Conservation (phyloP, 75 land plant species). For the Picea sitchensis region DNA sequence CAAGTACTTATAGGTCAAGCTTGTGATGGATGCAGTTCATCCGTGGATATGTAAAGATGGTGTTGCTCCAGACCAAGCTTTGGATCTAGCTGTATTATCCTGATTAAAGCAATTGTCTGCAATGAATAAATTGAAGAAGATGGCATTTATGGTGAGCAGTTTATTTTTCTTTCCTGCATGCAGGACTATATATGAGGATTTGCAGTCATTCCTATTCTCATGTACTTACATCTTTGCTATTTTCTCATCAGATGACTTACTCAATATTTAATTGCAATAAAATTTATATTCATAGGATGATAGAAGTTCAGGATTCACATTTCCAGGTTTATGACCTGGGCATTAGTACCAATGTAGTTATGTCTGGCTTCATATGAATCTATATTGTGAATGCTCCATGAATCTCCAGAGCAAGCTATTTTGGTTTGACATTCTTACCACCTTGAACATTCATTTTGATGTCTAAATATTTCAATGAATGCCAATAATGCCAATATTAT, state of each 20-base stretch:
- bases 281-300: not conserved
- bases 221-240: not conserved
- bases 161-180: not conserved
- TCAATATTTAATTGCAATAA: not conserved
- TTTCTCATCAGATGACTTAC: not conserved
- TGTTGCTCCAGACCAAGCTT: slow-evolving; percentile 37
- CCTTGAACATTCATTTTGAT: not conserved
- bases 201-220: not conserved
- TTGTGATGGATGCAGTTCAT: slow-evolving; percentile 20
- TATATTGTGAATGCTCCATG: not conserved
- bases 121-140: slow-evolving; percentile 45
- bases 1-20: not conserved
- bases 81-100: slow-evolving; percentile 36
- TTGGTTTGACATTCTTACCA: not conserved
- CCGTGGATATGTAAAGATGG: slow-evolving; percentile 47
- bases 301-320: not conserved
- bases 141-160: slow-evolving; percentile 19
- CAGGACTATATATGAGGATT: not conserved
- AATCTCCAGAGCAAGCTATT: not conserved
- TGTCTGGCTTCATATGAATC: not conserved
- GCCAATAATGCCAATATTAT: not conserved
- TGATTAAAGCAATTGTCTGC: slow-evolving; percentile 38
- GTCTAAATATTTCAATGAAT: not conserved
- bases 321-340: not conserved
- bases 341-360: not conserved